A percentile compares a stretch with the other conserved stretches of the same genome.
Evolutionary conservation across 495 filamentous ascomycete species (phyloP).

Genomic region (Neurospora sp.): DNA sequence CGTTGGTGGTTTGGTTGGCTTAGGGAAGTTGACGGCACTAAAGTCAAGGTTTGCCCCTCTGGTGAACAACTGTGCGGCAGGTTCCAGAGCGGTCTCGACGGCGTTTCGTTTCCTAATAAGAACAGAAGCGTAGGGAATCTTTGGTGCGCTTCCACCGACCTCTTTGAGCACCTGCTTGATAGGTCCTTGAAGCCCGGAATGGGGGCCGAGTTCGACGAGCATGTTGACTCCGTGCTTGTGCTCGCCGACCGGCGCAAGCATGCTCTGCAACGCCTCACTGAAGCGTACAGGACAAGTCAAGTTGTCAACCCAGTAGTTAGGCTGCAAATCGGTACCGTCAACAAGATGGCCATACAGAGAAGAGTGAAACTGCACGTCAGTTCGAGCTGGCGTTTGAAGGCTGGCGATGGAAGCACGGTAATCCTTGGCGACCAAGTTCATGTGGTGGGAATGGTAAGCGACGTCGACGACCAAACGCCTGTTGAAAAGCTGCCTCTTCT

Average conservation of each 20-base stretch:
- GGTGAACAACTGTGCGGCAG: constrained; percentile 32
- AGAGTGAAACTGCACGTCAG: constrained; percentile 31
- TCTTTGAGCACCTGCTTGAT: constrained; percentile 44
- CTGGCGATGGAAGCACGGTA: constrained; percentile 26
- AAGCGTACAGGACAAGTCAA: constrained; percentile 33
- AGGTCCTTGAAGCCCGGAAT: constrained; percentile 48
- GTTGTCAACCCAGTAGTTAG: constrained; percentile 38
- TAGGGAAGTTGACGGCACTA: constrained; percentile 33
- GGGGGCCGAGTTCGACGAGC: constrained; percentile 54
- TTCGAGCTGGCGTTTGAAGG: constrained; percentile 21
- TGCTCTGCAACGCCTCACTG: constrained; percentile 25
- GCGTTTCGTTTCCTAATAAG: constrained; percentile 31
- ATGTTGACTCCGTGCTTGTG: constrained; percentile 31
- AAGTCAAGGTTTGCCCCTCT: constrained; percentile 35
- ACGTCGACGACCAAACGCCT: constrained; percentile 46
- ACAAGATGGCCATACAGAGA: constrained; percentile 23
- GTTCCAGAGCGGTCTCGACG: constrained; percentile 33
- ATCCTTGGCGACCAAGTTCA: constrained; percentile 37
- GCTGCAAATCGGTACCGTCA: constrained; percentile 23
- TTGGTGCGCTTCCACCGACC: constrained; percentile 19
- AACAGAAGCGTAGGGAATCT: constrained; percentile 22
- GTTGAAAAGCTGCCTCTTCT: constrained; percentile 39
- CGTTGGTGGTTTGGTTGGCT: constrained; percentile 20
- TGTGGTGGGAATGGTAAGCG: constrained; percentile 58
- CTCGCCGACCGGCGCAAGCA: constrained; percentile 26